Conservation (phyloP, 306 rosid species). For the Oemleria cerasiformis region DNA sequence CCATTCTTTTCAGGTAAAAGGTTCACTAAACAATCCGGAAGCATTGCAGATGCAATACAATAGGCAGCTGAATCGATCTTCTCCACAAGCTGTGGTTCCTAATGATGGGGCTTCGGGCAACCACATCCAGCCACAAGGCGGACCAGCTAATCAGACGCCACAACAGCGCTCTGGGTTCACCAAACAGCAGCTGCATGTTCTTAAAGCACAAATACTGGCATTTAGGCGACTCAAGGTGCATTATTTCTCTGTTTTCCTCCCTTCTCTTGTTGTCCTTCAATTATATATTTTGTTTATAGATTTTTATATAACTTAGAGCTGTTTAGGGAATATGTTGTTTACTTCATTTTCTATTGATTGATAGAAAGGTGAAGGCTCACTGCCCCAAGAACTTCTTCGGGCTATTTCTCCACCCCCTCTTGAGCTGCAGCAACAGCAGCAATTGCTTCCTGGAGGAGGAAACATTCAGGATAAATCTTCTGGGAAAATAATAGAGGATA, state of each 20-base stretch:
- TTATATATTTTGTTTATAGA: slow-evolving; percentile 16
- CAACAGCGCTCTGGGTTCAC: slow-evolving; percentile 67
- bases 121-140: slow-evolving; percentile 45
- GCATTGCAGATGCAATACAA: slow-evolving; percentile 47
- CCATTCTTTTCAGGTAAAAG: slow-evolving; percentile 50
- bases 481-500: slow-evolving; percentile 57
- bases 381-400: slow-evolving; percentile 90
- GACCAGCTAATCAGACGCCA: slow-evolving; percentile 47
- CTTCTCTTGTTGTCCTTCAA: slow-evolving; percentile 10
- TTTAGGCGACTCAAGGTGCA: slow-evolving; percentile 92
- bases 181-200: slow-evolving; percentile 89
- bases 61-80: slow-evolving; percentile 58
- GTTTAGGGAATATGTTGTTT: slow-evolving; percentile 21
- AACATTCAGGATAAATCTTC: slow-evolving; percentile 56
- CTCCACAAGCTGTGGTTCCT: slow-evolving; percentile 54
- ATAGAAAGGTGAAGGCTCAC: slow-evolving; percentile 89
- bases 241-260: slow-evolving; percentile 24
- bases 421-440: slow-evolving; percentile 68
- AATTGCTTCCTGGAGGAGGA: slow-evolving; percentile 52
- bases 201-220: slow-evolving; percentile 95
- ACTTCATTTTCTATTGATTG: slow-evolving; percentile 35
- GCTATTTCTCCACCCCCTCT: slow-evolving; percentile 91
- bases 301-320: background rate
- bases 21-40: slow-evolving; percentile 49
- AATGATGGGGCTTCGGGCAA: slow-evolving; percentile 59